Conservation (phyloP, 1,139 yeast species). For the Hanseniaspora sp. region DNA sequence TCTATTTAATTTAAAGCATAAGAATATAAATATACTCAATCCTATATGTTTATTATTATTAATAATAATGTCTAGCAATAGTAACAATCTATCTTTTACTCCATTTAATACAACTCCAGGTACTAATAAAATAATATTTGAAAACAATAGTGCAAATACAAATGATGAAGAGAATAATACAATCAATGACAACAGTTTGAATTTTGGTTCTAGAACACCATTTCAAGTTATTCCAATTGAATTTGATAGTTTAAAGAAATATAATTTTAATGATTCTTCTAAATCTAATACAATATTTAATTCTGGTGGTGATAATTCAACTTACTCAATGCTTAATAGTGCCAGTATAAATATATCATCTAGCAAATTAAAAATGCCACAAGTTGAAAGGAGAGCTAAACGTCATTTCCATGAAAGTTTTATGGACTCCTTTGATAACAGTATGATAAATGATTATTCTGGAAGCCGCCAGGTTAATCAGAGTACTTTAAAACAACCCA, state of each 20-base stretch:
- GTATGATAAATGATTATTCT: not conserved
- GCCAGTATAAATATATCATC: not conserved
- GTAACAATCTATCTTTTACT: not conserved
- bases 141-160: not conserved
- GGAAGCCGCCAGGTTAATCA: not conserved
- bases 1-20: no score
- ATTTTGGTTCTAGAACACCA: conserved; percentile 4
- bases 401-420: conserved; percentile 11
- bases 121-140: not conserved
- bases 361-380: conserved; percentile 8
- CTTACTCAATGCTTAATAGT: not conserved
- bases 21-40: no score
- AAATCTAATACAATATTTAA: not conserved
- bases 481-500: not conserved
- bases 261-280: not conserved
- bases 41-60: no score
- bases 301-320: not conserved
- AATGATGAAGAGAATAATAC: not conserved
- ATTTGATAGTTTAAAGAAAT: conserved; percentile 10
- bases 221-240: conserved; percentile 8
- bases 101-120: conserved; percentile 4
- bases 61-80: not conserved
- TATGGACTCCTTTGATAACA: conserved; percentile 1
- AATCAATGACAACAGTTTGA: conserved; percentile 3
- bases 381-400: conserved; percentile 8